Base-by-base conservation (phyloP, 345 rosid genomes). In the Pelargonium nanum region DNA sequence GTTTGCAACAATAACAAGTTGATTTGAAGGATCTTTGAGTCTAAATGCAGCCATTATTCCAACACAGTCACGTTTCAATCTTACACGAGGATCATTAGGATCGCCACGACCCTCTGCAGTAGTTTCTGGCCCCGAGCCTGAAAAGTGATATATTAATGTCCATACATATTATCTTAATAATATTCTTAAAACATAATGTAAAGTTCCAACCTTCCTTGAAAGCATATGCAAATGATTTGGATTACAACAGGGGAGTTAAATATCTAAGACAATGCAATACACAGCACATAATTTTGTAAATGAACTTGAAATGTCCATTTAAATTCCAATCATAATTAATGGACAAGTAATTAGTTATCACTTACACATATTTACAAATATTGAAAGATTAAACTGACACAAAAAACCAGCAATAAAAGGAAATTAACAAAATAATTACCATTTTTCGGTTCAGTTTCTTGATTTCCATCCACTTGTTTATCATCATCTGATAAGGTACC, bases 31-130 rank as follows among this genome's bases (percentile, higher is more conserved):
- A 68, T 82, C 75, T 54, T 72, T 84, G 74, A 93, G 80, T 76
- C 70, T 80, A 65, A 89, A 87, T 64, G 96, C 99, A 75, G 92
- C 87, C 89, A 87, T 81, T 58, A 87, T 79, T 67, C 96, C 99
- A 57, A 93, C 92, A 73, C 96, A 89, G 63, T 93, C 90, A 0
- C 95, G 94, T 68, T 81, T 85, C 54, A 87, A 75, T 79, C 97
- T 83, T 65, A 89, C 81, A 45, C 59, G 62, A 60, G 88, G 95
- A 67, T 93, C 97, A 70, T 80, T 76, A 57, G 85, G 85, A 82
- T 94, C 97, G 67, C 87, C 88, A 55, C 55, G 72, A 60, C 77
- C 81, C 71, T 78, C 66, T 17, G 63, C 60, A 72, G 68, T 48
- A 67, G 71, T 67, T 71, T 70, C 69, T 21, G 40, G 62, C 28